phyloP scores from a whole-genome alignment of 2,329 filamentous ascomycete species.

The Paecilomyces formosus region DNA sequence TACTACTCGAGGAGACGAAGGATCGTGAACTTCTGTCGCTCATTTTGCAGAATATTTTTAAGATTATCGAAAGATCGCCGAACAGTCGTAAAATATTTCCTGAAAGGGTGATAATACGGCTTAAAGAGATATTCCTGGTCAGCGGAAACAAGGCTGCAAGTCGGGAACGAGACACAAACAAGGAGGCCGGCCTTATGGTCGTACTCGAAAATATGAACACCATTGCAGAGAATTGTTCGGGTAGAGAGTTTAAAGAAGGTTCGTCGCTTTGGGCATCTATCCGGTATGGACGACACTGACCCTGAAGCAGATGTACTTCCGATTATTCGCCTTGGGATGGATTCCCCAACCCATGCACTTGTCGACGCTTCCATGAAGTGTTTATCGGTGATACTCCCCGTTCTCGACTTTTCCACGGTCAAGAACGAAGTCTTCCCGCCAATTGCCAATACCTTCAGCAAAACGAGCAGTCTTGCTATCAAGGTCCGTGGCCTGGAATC shows the following conservation, averaged over 20 bases:
- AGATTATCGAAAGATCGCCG: constrained; percentile 72
- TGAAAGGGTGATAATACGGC: constrained; percentile 74
- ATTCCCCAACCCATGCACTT: constrained; percentile 80
- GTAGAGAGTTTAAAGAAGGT: constrained; percentile 93
- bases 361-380: constrained; percentile 79
- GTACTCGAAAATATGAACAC: constrained; percentile 74
- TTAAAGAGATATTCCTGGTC: constrained; percentile 74
- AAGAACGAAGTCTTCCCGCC: constrained; percentile 96
- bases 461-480: constrained; percentile 87
- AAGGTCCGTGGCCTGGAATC: constrained; percentile 89
- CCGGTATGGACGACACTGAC: constrained; percentile 12
- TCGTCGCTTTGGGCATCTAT: constrained; percentile 22
- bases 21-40: constrained; percentile 78
- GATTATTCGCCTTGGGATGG: constrained; percentile 73
- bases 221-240: constrained; percentile 72
- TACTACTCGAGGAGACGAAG: constrained; percentile 85
- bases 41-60: constrained; percentile 87
- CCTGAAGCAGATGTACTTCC: constrained; percentile 66
- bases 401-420: constrained; percentile 91
- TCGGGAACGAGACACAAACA: constrained; percentile 67
- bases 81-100: constrained; percentile 70
- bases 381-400: constrained; percentile 70
- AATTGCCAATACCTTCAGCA: constrained; percentile 82
- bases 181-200: constrained; percentile 87
- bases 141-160: constrained; percentile 41